A percentile compares a stretch with the other conserved stretches of the same genome.
Evolutionary conservation across 2,329 filamentous ascomycete species (phyloP).

Genomic region (Dactylellina cionopaga): DNA sequence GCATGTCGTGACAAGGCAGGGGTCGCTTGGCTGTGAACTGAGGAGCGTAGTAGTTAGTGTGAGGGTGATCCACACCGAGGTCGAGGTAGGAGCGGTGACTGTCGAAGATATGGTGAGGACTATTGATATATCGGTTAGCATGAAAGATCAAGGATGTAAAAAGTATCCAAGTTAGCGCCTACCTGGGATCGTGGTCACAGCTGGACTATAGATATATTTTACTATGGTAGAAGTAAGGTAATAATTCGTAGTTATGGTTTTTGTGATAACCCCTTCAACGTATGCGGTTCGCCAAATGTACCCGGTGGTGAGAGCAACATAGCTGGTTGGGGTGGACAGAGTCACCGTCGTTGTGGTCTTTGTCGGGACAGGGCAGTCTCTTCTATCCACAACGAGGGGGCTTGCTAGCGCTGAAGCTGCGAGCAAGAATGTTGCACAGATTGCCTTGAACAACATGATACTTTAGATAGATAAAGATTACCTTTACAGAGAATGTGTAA

Average conservation of each 20-base stretch:
- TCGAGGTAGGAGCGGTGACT: constrained; percentile 7
- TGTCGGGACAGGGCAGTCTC: constrained; percentile 13
- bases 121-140: constrained; percentile 2
- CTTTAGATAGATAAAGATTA: background rate
- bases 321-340: constrained; percentile 1
- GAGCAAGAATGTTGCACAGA: constrained; percentile 7
- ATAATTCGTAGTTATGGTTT: background rate
- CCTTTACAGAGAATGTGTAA: too few relatives aligned
- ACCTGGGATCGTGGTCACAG: constrained; percentile 5
- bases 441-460: constrained; percentile 2
- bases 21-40: background rate
- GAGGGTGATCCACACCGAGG: constrained; percentile 13
- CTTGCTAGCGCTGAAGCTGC: background rate
- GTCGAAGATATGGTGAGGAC: background rate
- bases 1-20: constrained; percentile 20
- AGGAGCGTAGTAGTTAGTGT: constrained; percentile 3
- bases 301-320: constrained; percentile 3
- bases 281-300: background rate
- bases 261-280: background rate
- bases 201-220: background rate
- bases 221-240: background rate
- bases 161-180: background rate
- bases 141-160: background rate
- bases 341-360: background rate
- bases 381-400: background rate